phyloP scores from a whole-genome alignment of 805 yeast genomes.

The Candida nitratophila region DNA sequence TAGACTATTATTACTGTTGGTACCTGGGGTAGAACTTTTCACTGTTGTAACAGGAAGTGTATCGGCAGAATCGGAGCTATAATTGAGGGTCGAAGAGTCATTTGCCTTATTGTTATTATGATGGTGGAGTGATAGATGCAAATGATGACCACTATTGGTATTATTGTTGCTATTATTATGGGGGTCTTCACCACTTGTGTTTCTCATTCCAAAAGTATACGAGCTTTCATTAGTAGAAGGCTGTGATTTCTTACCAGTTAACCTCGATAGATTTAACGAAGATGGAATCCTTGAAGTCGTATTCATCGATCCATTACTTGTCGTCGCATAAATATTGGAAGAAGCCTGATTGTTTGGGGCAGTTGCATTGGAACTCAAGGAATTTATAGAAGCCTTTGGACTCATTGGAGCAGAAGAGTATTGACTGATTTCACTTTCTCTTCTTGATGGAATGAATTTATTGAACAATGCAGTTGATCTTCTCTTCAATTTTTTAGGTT shows the following conservation, averaged over 20 bases:
- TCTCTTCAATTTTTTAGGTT: constrained; percentile 16
- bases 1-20: neutral
- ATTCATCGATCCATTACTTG: neutral
- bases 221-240: neutral
- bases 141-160: neutral
- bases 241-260: neutral
- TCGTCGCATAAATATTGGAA: neutral
- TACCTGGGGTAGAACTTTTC: neutral
- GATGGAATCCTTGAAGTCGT: neutral
- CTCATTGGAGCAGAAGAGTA: constrained; percentile 1
- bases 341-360: neutral
- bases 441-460: constrained; percentile 19
- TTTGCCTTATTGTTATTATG: neutral
- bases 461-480: constrained; percentile 16
- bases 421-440: constrained; percentile 10
- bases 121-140: neutral
- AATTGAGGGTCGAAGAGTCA: neutral
- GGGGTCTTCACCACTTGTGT: no score
- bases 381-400: neutral
- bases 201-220: no score
- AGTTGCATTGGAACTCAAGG: neutral
- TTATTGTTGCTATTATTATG: no score
- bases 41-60: neutral
- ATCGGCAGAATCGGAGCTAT: neutral
- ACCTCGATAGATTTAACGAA: neutral